Evolutionary conservation across 2,329 filamentous ascomycete species (phyloP).

Genomic region (Phialophora expanda): DNA sequence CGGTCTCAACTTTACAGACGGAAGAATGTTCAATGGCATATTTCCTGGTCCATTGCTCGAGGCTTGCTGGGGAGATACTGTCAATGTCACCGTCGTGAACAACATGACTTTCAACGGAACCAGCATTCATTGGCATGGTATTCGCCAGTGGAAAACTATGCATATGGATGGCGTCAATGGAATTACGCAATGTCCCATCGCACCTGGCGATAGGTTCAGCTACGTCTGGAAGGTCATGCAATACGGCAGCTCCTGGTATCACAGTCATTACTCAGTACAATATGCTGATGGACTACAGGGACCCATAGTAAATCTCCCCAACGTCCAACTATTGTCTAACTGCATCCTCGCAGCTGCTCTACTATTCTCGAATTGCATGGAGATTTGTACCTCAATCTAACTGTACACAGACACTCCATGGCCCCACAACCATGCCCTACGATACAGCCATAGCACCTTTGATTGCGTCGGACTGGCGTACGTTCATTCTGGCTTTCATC

Average conservation of each 20-base stretch:
- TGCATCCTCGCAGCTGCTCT: no score
- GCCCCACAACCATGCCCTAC: constrained; percentile 21
- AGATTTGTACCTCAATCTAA: constrained; percentile 1
- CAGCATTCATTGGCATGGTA: constrained; percentile 75
- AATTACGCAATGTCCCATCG: constrained; percentile 70
- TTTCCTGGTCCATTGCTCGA: constrained; percentile 60
- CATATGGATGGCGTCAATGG: constrained; percentile 74
- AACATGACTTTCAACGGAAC: constrained; percentile 32
- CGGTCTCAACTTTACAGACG: constrained; percentile 30
- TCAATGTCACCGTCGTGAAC: constrained; percentile 54
- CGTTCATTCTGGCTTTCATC: neutral
- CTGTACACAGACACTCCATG: constrained; percentile 23
- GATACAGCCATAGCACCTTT: constrained; percentile 20
- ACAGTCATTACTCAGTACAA: constrained; percentile 67
- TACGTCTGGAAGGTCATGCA: constrained; percentile 67
- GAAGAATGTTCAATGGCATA: constrained; percentile 57
- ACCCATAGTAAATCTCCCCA: constrained; percentile 57
- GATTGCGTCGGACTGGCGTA: constrained; percentile 25
- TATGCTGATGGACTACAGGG: constrained; percentile 71
- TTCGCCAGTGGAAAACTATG: constrained; percentile 76
- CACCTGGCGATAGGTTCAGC: constrained; percentile 65
- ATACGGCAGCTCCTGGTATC: constrained; percentile 67
- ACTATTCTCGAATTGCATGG: neutral
- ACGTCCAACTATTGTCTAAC: no score
- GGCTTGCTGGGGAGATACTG: constrained; percentile 53